Evolutionary conservation across 768 basidiomycete genomes (phyloP).

Genomic region (Daedalea quercina): DNA sequence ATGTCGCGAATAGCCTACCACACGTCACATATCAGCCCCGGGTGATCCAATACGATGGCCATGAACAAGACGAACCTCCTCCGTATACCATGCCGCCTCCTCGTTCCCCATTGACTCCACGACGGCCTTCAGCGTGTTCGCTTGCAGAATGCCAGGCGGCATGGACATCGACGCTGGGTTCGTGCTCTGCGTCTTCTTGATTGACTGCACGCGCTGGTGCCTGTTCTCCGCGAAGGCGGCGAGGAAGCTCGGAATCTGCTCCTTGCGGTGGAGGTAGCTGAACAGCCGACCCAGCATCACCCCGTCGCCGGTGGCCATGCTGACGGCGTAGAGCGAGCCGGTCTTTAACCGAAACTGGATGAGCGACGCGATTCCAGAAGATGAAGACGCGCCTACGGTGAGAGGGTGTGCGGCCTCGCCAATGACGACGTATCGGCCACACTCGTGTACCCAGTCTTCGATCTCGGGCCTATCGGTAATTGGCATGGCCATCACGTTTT

Average conservation of each 20-base stretch:
- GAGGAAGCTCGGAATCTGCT: constrained; percentile 22
- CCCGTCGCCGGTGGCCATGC: constrained; percentile 25
- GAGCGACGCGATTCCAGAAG: not conserved
- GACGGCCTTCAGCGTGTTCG: not conserved
- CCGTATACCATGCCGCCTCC: not conserved
- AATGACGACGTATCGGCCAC: constrained; percentile 18
- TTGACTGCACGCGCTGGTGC: constrained; percentile 14
- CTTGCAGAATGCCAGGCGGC: constrained; percentile 16
- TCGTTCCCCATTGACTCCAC: constrained; percentile 8
- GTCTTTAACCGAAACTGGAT: not conserved
- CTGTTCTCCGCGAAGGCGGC: constrained; percentile 21
- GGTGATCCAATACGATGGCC: not conserved
- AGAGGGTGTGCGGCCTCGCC: constrained; percentile 29
- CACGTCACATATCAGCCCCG: constrained; percentile 4
- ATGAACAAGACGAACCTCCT: not conserved
- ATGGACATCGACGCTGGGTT: constrained; percentile 17
- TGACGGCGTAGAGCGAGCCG: constrained; percentile 12
- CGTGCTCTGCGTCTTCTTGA: constrained; percentile 12
- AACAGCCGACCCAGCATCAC: constrained; percentile 28
- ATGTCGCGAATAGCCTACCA: constrained; percentile 11
- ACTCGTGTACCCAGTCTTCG: constrained; percentile 26
- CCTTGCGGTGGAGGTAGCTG: constrained; percentile 18
- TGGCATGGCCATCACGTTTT: not conserved
- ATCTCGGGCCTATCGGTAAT: constrained; percentile 13
- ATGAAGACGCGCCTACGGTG: constrained; percentile 6